phyloP scores from a whole-genome alignment of 2,329 filamentous ascomycete species.

The Aureobasidium namibiae region DNA sequence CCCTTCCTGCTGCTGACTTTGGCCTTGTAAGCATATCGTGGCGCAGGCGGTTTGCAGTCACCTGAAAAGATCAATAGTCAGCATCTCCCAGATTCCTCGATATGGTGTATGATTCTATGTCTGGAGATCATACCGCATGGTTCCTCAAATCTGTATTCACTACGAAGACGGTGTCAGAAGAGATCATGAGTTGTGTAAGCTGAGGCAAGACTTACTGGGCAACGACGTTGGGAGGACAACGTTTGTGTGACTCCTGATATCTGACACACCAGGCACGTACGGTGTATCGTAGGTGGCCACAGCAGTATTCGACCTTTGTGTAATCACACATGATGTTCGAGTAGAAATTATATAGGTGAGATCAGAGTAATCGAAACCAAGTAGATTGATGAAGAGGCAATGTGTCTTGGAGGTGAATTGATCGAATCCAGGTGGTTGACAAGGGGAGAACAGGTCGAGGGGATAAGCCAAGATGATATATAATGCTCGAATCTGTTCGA shows the following conservation, averaged over 20 bases:
- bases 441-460: neutral
- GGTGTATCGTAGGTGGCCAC: slow-evolving; percentile 47
- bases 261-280: slow-evolving; percentile 49
- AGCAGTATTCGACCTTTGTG: slow-evolving; percentile 50
- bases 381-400: neutral
- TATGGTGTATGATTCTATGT: neutral
- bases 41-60: slow-evolving; percentile 13
- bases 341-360: neutral
- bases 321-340: slow-evolving; percentile 47
- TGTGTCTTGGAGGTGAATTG: neutral
- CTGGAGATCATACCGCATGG: slow-evolving; percentile 33
- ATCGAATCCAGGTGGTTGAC: neutral
- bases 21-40: neutral
- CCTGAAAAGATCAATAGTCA: neutral
- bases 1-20: neutral
- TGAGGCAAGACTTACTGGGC: slow-evolving; percentile 33
- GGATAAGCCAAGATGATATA: neutral
- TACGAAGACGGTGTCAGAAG: slow-evolving; percentile 13
- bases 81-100: neutral
- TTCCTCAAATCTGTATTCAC: slow-evolving; percentile 41
- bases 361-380: neutral
- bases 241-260: slow-evolving; percentile 46
- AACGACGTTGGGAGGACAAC: slow-evolving; percentile 48
- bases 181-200: neutral
- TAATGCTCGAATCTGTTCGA: neutral